phyloP scores from a whole-genome alignment of 345 rosid genomes.

The Corymbia maculata region DNA sequence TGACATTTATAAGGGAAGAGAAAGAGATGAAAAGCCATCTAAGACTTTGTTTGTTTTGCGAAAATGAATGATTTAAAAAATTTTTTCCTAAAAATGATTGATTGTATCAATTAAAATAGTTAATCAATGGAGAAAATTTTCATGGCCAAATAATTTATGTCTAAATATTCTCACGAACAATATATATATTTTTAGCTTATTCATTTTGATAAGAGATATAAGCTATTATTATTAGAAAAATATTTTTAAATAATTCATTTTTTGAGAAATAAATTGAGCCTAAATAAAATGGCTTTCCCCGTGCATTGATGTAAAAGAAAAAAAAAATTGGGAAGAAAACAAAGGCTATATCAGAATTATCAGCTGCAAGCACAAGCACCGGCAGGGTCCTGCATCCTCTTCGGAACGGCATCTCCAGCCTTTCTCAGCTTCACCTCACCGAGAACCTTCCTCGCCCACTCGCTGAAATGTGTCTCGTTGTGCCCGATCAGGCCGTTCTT shows the following conservation, averaged over 20 bases:
- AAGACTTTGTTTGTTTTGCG: fast-evolving
- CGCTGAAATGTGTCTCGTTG: conserved; percentile 37
- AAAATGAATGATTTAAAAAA: no score
- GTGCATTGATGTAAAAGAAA: neutral
- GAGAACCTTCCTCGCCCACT: conserved; percentile 42
- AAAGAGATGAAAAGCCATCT: neutral
- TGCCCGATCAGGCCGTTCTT: conserved; percentile 44
- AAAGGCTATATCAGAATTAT: neutral
- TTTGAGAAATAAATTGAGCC: no score
- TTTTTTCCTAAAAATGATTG: neutral
- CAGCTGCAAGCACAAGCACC: neutral
- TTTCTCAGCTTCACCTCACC: conserved; percentile 8
- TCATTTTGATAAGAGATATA: no score
- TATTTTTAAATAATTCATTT: no score
- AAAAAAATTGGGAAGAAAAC: neutral
- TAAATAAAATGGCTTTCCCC: no score
- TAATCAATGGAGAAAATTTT: no score
- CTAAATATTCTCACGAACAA: fast-evolving
- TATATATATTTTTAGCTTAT: no score
- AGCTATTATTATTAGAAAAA: fast-evolving
- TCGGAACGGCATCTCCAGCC: neutral
- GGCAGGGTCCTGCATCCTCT: neutral
- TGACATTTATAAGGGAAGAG: neutral
- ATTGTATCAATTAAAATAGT: fast-evolving
- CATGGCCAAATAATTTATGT: no score